Conservation (phyloP, 306 rosid genomes). For the cucumber (Cucumis sativus) region Cucumber_9930_V3 NC_026659.2:23924001-23924500, state of each 20-base stretch:
- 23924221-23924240: constrained; percentile 80
- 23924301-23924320: constrained; percentile 36
- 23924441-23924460: neutral
- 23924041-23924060: neutral
- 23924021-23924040: neutral
- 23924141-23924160: constrained; percentile 44
- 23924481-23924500: neutral
- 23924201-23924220: constrained; percentile 84
- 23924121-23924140: constrained; percentile 48
- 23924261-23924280: constrained; percentile 26
- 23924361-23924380: neutral
- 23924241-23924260: constrained; percentile 33
- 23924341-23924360: neutral
- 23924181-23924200: constrained; percentile 74
- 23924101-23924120: constrained; percentile 74
- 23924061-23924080: constrained; percentile 3
- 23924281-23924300: constrained; percentile 23
- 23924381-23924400: neutral
- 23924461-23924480: neutral
- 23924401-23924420: neutral
- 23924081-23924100: constrained; percentile 66
- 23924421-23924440: neutral
- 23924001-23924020: neutral
- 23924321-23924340: neutral
- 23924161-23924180: constrained; percentile 42